These are phyloP conservation scores for Trichocomaceae sp. DNA, from an alignment of 2,329 filamentous ascomycete species.

Conservation along the genomic window DNA sequence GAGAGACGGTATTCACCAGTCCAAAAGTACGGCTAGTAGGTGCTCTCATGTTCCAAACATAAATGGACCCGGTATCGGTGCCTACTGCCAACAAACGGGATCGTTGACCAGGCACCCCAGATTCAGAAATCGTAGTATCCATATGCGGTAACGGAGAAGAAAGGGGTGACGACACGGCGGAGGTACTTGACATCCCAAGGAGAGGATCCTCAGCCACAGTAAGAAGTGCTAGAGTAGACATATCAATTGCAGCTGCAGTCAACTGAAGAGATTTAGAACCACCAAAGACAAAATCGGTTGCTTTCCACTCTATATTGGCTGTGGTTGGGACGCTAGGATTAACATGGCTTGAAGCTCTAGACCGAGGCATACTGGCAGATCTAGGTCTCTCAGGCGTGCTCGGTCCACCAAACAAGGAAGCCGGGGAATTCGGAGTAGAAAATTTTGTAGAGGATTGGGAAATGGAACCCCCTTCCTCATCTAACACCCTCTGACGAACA, in stretches of 20 bases:
- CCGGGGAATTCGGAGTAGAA: slow-evolving; percentile 18
- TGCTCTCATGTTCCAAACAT: slow-evolving; percentile 80
- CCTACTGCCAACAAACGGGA: slow-evolving; percentile 75
- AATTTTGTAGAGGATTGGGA: slow-evolving; percentile 16
- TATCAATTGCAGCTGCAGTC: slow-evolving; percentile 65
- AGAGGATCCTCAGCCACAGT: slow-evolving; percentile 74
- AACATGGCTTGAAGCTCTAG: slow-evolving; percentile 26
- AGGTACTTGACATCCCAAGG: slow-evolving; percentile 51
- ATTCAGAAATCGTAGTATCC: slow-evolving; percentile 34
- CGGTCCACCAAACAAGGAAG: slow-evolving; percentile 48
- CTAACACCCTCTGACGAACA: slow-evolving; percentile 46
- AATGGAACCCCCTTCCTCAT: slow-evolving; percentile 19
- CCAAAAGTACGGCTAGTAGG: slow-evolving; percentile 49
- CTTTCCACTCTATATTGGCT: slow-evolving; percentile 59
- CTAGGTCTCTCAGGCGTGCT: slow-evolving; percentile 15
- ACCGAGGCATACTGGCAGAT: slow-evolving; percentile 18
- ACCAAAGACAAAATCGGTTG: slow-evolving; percentile 56
- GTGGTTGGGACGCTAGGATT: slow-evolving; percentile 29
- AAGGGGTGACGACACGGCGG: slow-evolving; percentile 48
- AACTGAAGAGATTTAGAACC: slow-evolving; percentile 56
- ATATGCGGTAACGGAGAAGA: slow-evolving; percentile 49
- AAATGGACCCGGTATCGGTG: slow-evolving; percentile 67
- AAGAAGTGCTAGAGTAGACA: slow-evolving; percentile 63
- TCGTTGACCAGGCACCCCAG: slow-evolving; percentile 75
- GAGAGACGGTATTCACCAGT: slow-evolving; percentile 55